Conservation (phyloP, 805 yeast species). For the Priceomyces melissophilus region DNA sequence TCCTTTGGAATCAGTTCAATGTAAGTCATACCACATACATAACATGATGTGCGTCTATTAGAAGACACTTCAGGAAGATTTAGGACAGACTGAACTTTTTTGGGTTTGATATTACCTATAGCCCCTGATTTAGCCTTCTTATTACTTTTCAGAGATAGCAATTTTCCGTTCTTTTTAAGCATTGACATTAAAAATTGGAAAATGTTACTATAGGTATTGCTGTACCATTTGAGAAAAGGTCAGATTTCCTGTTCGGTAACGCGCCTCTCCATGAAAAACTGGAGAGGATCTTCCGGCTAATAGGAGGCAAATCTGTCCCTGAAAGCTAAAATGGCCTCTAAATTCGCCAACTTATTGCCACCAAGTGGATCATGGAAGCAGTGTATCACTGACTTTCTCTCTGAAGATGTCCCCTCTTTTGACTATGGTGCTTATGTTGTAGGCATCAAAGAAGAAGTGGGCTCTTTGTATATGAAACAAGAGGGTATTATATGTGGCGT, state of each 20-base stretch:
- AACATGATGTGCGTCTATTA: constrained; percentile 24
- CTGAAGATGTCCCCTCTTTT: constrained; percentile 90
- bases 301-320: too few species aligned
- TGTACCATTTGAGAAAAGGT: too few species aligned
- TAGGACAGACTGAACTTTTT: constrained; percentile 17
- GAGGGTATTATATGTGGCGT: constrained; percentile 79
- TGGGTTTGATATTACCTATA: too few species aligned
- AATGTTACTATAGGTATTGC: too few species aligned
- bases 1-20: constrained; percentile 40
- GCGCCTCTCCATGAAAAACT: too few species aligned
- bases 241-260: too few species aligned
- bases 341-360: constrained; percentile 60
- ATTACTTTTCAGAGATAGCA: too few species aligned
- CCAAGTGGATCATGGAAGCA: constrained; percentile 77
- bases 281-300: too few species aligned
- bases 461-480: constrained; percentile 78
- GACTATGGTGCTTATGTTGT: constrained; percentile 95
- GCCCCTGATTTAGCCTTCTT: too few species aligned
- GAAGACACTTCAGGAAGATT: constrained; percentile 10
- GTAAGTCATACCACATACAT: constrained; percentile 54
- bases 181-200: too few species aligned
- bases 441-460: constrained; percentile 69
- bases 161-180: too few species aligned
- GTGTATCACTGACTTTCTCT: constrained; percentile 68
- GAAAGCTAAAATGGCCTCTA: constrained; percentile 20